These are phyloP conservation scores for Diaporthe vexans DNA, from an alignment of 2,329 filamentous ascomycete genomes.

Conservation along the genomic window DNA sequence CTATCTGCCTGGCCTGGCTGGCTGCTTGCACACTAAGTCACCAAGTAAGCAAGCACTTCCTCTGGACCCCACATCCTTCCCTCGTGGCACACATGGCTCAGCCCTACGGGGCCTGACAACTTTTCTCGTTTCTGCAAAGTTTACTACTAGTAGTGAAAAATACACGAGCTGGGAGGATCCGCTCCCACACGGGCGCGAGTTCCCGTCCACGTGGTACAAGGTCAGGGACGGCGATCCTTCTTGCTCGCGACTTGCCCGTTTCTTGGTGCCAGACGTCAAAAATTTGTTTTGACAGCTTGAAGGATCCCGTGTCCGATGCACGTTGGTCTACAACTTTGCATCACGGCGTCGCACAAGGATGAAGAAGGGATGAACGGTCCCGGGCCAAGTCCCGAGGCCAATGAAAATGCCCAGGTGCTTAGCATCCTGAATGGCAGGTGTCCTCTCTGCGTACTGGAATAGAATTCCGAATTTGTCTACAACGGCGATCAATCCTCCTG, in stretches of 20 bases:
- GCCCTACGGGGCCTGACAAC: constrained; percentile 4
- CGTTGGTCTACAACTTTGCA: not conserved
- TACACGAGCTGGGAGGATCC: not conserved
- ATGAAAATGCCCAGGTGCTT: not conserved
- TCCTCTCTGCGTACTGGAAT: not conserved
- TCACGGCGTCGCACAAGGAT: not conserved
- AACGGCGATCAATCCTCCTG: not conserved
- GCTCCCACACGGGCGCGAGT: not conserved
- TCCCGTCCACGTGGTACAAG: constrained; percentile 11
- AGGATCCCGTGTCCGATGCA: constrained; percentile 6
- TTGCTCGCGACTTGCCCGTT: not conserved
- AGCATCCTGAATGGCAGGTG: not conserved
- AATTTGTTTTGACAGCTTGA: not conserved
- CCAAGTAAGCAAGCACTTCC: not conserved
- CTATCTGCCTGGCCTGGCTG: too few species aligned
- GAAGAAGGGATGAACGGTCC: too few species aligned
- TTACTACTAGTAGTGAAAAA: not conserved
- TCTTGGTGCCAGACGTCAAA: not conserved
- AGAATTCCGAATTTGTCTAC: not conserved
- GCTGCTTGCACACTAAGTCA: too few species aligned
- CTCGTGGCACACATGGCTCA: constrained; percentile 21
- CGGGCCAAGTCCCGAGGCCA: too few species aligned
- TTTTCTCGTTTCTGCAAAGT: not conserved
- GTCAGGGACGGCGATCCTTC: not conserved
- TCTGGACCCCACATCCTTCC: constrained; percentile 26